Evolutionary conservation across 2,329 filamentous ascomycete species (phyloP), one percentile per base, ranked within the genome.

Genomic region (Colletotrichum salicis): DNA sequence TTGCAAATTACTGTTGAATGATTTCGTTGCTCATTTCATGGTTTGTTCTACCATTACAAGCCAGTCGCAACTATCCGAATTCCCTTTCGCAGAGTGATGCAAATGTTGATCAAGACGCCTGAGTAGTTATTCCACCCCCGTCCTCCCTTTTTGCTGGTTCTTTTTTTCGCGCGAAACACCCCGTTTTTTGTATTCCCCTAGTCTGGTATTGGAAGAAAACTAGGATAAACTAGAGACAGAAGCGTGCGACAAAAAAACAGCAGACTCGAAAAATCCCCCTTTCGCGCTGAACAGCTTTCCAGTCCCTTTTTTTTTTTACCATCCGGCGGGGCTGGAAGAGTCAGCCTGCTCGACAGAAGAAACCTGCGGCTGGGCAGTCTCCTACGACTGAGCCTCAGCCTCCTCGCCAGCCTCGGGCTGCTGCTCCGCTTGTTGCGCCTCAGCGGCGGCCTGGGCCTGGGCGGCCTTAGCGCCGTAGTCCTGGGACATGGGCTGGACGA

Each of bases 381-480:
- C 80, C 79, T 86, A 86, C 81, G 83, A 81, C 82, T 86, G 85
- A 58, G 78, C 82, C 74, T 84, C 84, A 71, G 82, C 85, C 79
- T 88, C 87, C 84, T 90, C 85, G 81, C 89, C 89, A 80, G 88
- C 86, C 72, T 83, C 87, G 76, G 84, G 87, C 77, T 81, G 78
- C 77, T 82, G 82, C 81, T 86, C 84, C 80, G 89, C 89, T 75
- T 88, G 86, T 76, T 83, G 83, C 79, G 90, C 89, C 80, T 89
- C 89, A 76, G 89, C 92, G 76, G 90, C 89, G 73, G 91, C 91
- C 84, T 93, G 90, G 79, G 85, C 83, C 81, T 87, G 85, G 74
- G 88, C 88, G 74, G 89, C 89, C 94, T 99, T 99, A 79, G 96
- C 94, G 82, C 96, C 96, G 88, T 99, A 99, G 89, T 99, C 97